Evolutionary conservation across 495 filamentous ascomycete genomes (phyloP), one percentile per base, ranked within the genome.

Genomic region (Elasticomyces elasticus): DNA sequence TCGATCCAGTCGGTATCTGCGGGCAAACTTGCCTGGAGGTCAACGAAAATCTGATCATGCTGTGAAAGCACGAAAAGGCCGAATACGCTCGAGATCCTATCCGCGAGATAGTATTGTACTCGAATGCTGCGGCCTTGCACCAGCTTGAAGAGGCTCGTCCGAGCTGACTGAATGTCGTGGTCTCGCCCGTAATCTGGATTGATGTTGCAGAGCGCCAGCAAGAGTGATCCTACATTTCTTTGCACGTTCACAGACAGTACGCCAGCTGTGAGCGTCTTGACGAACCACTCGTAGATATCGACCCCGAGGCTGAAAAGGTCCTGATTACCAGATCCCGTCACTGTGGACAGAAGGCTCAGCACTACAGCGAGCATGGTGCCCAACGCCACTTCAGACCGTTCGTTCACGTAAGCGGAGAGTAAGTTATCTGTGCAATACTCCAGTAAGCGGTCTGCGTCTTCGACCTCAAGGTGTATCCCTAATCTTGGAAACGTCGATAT

Each of bases 241-340:
- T 86, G 82, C n/a, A 84, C 77, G 27, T 72, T 74, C 15, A 82
- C 66, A 5, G 89, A 90, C 15, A 85, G 73, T 50, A 80, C 76
- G 17, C 76, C 77, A 44, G 75, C 81, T 25, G 77, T 72, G 15
- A 95, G 62, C 1, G 79, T 74, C 17, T 78, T 79, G 20, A 88
- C 76, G 59, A 91, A 83, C 77, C 86, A 90, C 20, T 74, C 66
- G 67, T 95, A 97, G n/a, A 97, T 66, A 41, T 87, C 82, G 43
- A 79, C 75, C 24, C 80, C 87, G 50, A 76, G 72, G 0, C 79
- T 75, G 15, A 72, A 73, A 17, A 94, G 66, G n/a, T 79, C 72
- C 28, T 74, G 74, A 23, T 70, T 66, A 13, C 69, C 70, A 1
- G 68, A 70, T 37, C 73, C 70, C 20, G 72, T 76, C 87, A 87